Evolutionary conservation across 2,329 filamentous ascomycete species (phyloP).

Genomic region (Colletotrichum sp.): DNA sequence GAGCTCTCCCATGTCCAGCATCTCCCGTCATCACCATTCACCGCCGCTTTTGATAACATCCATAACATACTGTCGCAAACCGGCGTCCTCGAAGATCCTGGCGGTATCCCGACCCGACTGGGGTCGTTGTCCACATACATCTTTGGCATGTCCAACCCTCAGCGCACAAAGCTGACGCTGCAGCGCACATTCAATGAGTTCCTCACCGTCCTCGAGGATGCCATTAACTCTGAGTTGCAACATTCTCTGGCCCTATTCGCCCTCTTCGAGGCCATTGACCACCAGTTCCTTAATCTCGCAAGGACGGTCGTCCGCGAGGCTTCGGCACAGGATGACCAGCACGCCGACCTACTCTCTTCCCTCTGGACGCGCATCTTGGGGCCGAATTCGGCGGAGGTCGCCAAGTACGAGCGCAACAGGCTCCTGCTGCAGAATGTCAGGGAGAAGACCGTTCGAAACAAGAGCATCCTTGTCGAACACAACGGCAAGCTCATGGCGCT

Average conservation of each 20-base stretch:
- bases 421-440: conserved; percentile 79
- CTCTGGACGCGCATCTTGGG: conserved; percentile 89
- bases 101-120: conserved; percentile 67
- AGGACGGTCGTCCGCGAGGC: conserved; percentile 85
- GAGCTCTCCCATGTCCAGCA: conserved; percentile 75
- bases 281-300: conserved; percentile 87
- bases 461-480: conserved; percentile 83
- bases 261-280: conserved; percentile 91
- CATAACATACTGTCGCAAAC: conserved; percentile 75
- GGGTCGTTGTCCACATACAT: conserved; percentile 73
- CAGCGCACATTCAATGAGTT: conserved; percentile 90
- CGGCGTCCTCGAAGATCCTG: conserved; percentile 60
- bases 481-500: conserved; percentile 83
- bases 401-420: conserved; percentile 92
- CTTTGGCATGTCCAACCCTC: conserved; percentile 80
- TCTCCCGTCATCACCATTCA: conserved; percentile 65
- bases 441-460: conserved; percentile 84
- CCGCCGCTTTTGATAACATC: conserved; percentile 80
- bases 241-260: conserved; percentile 81
- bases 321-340: conserved; percentile 77
- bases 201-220: conserved; percentile 84
- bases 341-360: conserved; percentile 80
- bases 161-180: conserved; percentile 79
- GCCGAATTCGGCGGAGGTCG: conserved; percentile 72
- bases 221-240: conserved; percentile 82